These are phyloP conservation scores for Sclerotinia spermophila DNA, from an alignment of 2,329 filamentous ascomycete species.

Conservation along the genomic window DNA sequence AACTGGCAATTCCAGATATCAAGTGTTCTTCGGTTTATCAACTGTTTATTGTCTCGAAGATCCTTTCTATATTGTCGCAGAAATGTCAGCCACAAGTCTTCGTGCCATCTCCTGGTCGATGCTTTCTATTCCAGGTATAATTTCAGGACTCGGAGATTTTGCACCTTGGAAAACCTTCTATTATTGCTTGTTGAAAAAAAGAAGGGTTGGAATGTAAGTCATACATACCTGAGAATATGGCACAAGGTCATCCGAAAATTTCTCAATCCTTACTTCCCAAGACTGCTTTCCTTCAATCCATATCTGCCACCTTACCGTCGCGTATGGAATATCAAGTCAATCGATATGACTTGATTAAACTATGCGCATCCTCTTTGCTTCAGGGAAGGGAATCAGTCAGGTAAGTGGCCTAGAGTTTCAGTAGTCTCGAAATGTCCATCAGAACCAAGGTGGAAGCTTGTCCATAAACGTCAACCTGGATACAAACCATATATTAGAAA, in stretches of 20 bases:
- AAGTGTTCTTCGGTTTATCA: not conserved
- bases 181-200: too few species aligned
- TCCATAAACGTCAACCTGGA: too few species aligned
- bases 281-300: not conserved
- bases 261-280: not conserved
- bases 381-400: not conserved
- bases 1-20: not conserved
- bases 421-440: not conserved
- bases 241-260: not conserved
- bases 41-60: not conserved
- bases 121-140: not conserved
- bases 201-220: too few species aligned
- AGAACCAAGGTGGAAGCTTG: not conserved
- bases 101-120: not conserved
- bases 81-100: not conserved
- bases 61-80: not conserved
- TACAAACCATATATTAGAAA: not conserved
- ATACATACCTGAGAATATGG: not conserved
- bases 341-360: not conserved
- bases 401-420: not conserved
- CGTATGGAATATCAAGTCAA: not conserved
- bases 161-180: too few species aligned
- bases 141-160: not conserved
- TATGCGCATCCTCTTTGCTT: accelerated
- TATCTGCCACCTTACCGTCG: not conserved